Percentiles rank a stretch among this genome's conserved stretches.
Conservation (phyloP, 75 land plant genomes). For the Larix kaempferi region DNA sequence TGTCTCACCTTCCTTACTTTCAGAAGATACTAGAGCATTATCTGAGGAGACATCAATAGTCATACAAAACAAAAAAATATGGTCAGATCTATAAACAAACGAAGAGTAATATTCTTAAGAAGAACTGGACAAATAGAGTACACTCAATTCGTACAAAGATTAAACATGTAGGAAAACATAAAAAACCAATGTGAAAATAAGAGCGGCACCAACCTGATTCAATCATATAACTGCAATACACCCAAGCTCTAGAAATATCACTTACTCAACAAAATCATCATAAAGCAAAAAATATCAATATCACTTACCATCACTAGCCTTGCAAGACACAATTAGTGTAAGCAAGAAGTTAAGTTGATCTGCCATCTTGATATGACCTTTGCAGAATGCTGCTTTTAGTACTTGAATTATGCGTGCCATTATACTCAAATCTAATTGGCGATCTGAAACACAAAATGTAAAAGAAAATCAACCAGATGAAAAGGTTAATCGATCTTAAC, state of each 20-base stretch:
- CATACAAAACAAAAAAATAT: no score
- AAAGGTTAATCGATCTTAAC: not conserved
- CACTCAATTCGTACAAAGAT: no score
- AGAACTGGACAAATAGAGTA: no score
- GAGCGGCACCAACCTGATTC: no score
- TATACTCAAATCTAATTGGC: not conserved
- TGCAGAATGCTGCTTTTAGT: not conserved
- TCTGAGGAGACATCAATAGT: not conserved
- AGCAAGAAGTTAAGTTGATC: constrained; percentile 11
- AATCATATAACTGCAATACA: no score
- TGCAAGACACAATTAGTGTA: constrained; percentile 5
- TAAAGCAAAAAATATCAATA: no score
- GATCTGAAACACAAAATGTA: not conserved
- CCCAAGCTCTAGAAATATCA: no score
- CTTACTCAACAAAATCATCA: no score
- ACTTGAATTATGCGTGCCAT: constrained; percentile 2
- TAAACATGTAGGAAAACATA: no score
- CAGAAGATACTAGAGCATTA: not conserved
- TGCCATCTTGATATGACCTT: constrained; percentile 2
- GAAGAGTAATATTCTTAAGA: no score
- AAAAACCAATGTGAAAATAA: no score
- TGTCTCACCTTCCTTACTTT: not conserved
- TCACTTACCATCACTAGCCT: not conserved
- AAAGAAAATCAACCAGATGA: not conserved
- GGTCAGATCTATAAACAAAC: no score